Evolutionary conservation across 306 rosid species (phyloP).

Genomic region (Begonia fuchsioides): DNA sequence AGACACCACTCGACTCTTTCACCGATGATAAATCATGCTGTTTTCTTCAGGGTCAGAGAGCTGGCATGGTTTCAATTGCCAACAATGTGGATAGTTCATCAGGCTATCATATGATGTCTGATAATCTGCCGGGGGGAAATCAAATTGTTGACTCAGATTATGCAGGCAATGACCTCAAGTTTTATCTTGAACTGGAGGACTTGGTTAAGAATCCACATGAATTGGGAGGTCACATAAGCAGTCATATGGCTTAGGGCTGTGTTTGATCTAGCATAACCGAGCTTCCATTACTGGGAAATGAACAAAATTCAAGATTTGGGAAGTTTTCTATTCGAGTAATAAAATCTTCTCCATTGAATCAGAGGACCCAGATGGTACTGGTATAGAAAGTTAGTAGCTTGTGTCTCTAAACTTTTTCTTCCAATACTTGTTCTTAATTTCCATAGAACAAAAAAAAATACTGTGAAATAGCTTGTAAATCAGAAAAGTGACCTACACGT

Average conservation of each 20-base stretch:
- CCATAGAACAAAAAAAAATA: too few species aligned
- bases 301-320: too few species aligned
- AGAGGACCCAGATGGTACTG: too few species aligned
- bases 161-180: slow-evolving; percentile 38
- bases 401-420: too few species aligned
- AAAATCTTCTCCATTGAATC: too few species aligned
- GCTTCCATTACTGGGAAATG: too few species aligned
- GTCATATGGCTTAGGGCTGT: slow-evolving; percentile 44
- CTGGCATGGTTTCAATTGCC: neutral
- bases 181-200: slow-evolving; percentile 69
- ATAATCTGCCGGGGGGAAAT: slow-evolving; percentile 21
- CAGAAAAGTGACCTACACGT: too few species aligned
- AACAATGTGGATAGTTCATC: slow-evolving; percentile 15
- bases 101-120: slow-evolving; percentile 40
- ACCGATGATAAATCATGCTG: neutral
- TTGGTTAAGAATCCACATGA: slow-evolving; percentile 50
- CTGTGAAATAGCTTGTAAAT: too few species aligned
- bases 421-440: too few species aligned
- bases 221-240: slow-evolving; percentile 41
- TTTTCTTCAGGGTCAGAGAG: slow-evolving; percentile 11
- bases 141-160: slow-evolving; percentile 28
- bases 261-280: neutral
- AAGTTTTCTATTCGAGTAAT: too few species aligned
- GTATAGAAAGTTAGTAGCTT: too few species aligned
- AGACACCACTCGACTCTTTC: too few species aligned